Evolutionary conservation across 2,329 filamentous ascomycete species (phyloP), one percentile per base, ranked within the genome.

Genomic region (Epichloe sp.): DNA sequence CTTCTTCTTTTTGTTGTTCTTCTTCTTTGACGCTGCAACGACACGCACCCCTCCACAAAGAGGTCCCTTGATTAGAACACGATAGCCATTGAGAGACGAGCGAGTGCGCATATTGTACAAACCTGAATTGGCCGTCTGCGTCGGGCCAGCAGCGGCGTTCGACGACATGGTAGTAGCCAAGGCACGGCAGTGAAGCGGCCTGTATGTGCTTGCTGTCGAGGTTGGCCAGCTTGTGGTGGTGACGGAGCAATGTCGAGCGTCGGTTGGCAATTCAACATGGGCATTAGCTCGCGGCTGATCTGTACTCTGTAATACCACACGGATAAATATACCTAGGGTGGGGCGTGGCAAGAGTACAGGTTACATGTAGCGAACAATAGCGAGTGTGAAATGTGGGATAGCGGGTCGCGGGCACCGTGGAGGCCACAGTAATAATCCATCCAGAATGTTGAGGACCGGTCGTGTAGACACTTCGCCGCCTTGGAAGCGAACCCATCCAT

Each of bases 1-100:
- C 71, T 76, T 79, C 69, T 78, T 80, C 67, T 79, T 80, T 59
- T 75, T 79, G 60, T 72, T 75, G 62, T 72, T 75, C 68, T 77
- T 80, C 68, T 78, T 80, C 66, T 75, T 77, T 47, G 71, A 60
- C 58, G 67, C 70, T 71, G 61, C 53, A 58, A 19, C 21, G 36
- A 23, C 15, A n/a, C 15, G 21, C 36, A 31, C 46, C 15, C n/a
- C 36, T 40, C 46, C 55, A 53, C 21, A 14, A 14, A 49, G 31
- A 49, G 48, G 48, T 49, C 31, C 31, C 15, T 37, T 23, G 50
- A 55, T 65, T 57, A 65, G 62, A 58, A 64, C 58, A 63, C 63
- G 56, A 62, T 60, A 56, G 60, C 53, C 44, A 53, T 48, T 49
- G 37, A 41, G 49, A 43, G 23, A 44, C 17, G 35, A 26, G 23